Percentiles rank a stretch among this genome's conserved stretches.
Conservation (phyloP, 2,329 filamentous ascomycete genomes). For the Monilinia vaccinii-corymbosi region DNA sequence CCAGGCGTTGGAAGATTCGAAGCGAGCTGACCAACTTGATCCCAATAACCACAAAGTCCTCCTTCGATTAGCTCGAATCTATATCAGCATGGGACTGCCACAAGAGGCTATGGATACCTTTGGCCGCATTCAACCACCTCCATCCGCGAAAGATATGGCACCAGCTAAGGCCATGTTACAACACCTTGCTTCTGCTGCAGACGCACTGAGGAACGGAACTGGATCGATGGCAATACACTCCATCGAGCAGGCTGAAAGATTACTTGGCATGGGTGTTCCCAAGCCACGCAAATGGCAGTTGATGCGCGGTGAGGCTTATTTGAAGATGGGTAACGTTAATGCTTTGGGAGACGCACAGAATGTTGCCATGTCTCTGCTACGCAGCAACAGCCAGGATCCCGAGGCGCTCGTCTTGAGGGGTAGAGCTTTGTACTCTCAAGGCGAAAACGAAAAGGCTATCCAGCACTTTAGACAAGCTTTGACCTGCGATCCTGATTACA, state of each 20-base stretch:
- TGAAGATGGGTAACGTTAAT: conserved; percentile 88
- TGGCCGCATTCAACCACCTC: conserved; percentile 67
- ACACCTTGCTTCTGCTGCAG: conserved; percentile 71
- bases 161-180: conserved; percentile 77
- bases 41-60: conserved; percentile 81
- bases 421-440: conserved; percentile 78
- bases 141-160: conserved; percentile 76
- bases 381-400: conserved; percentile 82
- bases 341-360: conserved; percentile 86
- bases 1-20: conserved; percentile 79
- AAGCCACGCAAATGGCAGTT: conserved; percentile 90
- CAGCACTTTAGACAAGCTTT: conserved; percentile 87
- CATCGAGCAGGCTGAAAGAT: conserved; percentile 79
- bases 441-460: conserved; percentile 90
- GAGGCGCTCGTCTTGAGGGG: conserved; percentile 88
- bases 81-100: conserved; percentile 78
- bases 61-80: conserved; percentile 79
- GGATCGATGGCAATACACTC: conserved; percentile 90
- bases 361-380: conserved; percentile 78
- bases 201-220: conserved; percentile 63
- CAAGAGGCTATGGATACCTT: conserved; percentile 81
- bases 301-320: conserved; percentile 81
- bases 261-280: conserved; percentile 63
- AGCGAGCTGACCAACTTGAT: conserved; percentile 71
- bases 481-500: conserved; percentile 84